Percentiles rank a stretch among this genome's conserved stretches.
Conservation (phyloP, 2,329 filamentous ascomycete genomes). For the Botrytis pseudocinerea region DNA sequence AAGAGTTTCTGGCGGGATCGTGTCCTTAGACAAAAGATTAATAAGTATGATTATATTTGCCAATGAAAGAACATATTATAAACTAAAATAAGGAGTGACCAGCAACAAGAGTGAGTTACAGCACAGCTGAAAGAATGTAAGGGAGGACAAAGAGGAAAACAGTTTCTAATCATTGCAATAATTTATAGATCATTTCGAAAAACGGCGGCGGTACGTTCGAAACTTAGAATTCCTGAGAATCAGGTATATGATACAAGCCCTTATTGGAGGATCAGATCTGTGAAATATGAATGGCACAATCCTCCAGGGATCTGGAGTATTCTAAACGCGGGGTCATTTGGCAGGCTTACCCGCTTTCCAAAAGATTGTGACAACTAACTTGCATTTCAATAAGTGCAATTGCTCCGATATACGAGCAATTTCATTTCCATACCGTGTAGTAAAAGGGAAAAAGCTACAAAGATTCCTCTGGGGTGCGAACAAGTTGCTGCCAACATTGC, state of each 20-base stretch:
- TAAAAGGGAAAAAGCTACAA: not conserved
- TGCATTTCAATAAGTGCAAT: not conserved
- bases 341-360: not conserved
- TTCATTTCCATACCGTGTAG: not conserved
- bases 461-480: not conserved
- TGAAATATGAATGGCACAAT: not conserved
- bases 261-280: not conserved
- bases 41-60: no score
- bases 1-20: not conserved
- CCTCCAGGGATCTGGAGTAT: not conserved
- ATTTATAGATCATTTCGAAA: not conserved
- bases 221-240: not conserved
- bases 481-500: not conserved
- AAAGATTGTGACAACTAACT: not conserved
- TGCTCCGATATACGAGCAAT: not conserved
- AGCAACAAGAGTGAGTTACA: not conserved
- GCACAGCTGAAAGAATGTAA: slow-evolving; percentile 6
- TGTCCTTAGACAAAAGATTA: not conserved
- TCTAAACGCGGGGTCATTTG: slow-evolving; percentile 17
- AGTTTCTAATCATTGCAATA: not conserved
- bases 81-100: not conserved
- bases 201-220: not conserved
- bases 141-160: not conserved
- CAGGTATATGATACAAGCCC: not conserved
- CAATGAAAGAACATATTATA: not conserved